Evolutionary conservation across 768 basidiomycete species (phyloP).

Genomic region (Leucocoprinus leucothites): DNA sequence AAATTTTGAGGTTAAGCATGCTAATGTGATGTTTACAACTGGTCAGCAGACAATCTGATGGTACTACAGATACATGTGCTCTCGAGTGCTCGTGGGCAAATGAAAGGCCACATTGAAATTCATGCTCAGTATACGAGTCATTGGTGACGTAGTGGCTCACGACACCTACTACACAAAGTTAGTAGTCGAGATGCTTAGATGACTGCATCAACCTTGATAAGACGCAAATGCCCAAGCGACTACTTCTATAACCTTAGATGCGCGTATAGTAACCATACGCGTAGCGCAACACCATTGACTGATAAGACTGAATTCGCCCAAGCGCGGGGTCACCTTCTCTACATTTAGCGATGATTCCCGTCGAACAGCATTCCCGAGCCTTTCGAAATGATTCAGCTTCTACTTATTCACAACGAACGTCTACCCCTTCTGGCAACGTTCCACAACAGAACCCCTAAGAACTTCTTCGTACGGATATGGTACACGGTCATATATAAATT

Average conservation of each 20-base stretch:
- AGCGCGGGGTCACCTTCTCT: no score
- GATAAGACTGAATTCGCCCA: no score
- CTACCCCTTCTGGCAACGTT: not conserved
- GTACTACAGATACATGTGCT: no score
- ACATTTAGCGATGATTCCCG: no score
- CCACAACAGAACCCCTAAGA: constrained; percentile 1
- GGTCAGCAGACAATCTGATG: not conserved
- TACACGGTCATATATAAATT: constrained; percentile 1
- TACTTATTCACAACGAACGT: not conserved
- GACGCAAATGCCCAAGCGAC: not conserved
- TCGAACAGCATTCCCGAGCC: not conserved
- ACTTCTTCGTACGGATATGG: constrained; percentile 1
- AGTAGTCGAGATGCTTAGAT: not conserved
- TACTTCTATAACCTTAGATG: not conserved
- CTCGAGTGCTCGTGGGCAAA: no score
- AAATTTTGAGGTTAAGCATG: not conserved
- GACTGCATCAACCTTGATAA: not conserved
- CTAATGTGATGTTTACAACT: not conserved
- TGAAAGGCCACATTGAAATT: no score
- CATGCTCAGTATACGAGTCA: no score
- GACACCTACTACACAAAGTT: no score
- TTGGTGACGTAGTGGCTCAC: no score
- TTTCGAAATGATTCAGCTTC: not conserved
- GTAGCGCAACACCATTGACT: not conserved
- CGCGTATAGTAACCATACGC: not conserved